Evolutionary conservation across 768 basidiomycete species (phyloP).

Genomic region (Phaeolepiota aurea): DNA sequence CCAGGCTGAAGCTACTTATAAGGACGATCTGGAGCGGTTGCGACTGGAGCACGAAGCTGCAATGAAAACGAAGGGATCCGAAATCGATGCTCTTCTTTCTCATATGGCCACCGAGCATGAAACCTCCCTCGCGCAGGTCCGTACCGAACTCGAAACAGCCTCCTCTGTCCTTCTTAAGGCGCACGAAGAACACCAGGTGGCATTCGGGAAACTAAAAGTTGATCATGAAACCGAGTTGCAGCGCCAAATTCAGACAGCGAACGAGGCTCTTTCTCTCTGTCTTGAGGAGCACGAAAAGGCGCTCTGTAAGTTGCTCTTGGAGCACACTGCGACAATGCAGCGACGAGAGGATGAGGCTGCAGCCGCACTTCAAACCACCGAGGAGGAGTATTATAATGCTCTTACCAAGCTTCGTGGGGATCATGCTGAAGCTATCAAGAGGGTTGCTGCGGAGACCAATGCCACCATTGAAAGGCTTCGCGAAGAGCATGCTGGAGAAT

Average conservation of each 20-base stretch:
- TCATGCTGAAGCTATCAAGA: conserved; percentile 59
- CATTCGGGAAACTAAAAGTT: conserved; percentile 46
- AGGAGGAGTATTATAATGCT: conserved; percentile 77
- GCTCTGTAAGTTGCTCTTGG: conserved; percentile 36
- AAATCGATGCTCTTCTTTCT: conserved; percentile 38
- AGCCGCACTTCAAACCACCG: conserved; percentile 53
- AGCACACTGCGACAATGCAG: conserved; percentile 49
- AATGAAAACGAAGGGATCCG: conserved; percentile 25
- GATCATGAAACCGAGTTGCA: conserved; percentile 50
- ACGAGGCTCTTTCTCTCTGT: conserved; percentile 35
- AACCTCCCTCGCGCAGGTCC: conserved; percentile 25
- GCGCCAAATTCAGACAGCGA: conserved; percentile 46
- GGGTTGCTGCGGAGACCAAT: conserved; percentile 49
- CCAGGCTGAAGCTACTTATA: conserved; percentile 41
- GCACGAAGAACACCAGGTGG: conserved; percentile 49
- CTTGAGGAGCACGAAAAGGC: conserved; percentile 47
- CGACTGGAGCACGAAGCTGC: conserved; percentile 40
- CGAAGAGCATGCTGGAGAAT: conserved; percentile 67
- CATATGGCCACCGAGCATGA: conserved; percentile 45
- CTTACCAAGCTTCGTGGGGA: conserved; percentile 69
- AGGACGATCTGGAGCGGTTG: conserved; percentile 37
- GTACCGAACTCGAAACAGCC: conserved; percentile 34
- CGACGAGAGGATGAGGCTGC: conserved; percentile 54
- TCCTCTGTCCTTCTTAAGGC: conserved; percentile 34
- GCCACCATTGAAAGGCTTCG: conserved; percentile 61